Base-by-base conservation (phyloP, 2,329 filamentous ascomycete genomes). In the Aspergillus brunneoviolaceus region DNA sequence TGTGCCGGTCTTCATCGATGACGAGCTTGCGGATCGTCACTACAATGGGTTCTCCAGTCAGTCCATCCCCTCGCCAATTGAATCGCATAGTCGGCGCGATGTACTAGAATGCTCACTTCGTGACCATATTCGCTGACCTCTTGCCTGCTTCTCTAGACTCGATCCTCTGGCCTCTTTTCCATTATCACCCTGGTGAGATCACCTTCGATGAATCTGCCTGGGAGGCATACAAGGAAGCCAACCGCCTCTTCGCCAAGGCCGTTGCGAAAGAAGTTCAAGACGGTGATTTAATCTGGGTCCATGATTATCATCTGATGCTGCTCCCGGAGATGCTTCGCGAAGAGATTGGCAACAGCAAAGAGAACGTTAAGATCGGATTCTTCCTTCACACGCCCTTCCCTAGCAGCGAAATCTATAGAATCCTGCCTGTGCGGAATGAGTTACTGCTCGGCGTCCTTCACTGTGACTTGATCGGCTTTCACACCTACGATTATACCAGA, bases 241-340 rank as follows among this genome's bases (percentile, higher is more conserved):
- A 98, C 78, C 87, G 89, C 51, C 84, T 96, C 7, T 99, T 98
- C 72, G 94, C 95, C 60, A 89, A 94, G 79, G 88, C 90, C 14
- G 89, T 99, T 66, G 87, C 90, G 58, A 88, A 89, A 69, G 91
- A 96, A 69, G 91, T 97, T 11, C 86, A 93, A 75, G 94, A 98
- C 74, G 93, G 92, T 58, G 95, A 99, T 77, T 80, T 97, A 70
- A 89, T 99, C 70, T 99, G 95, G 95, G 91, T 99, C 5, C 95
- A 99, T 76, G 95, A 99, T 77, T 99, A 98, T 79, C 95, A 99
- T 77, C 82, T 98, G 63, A 98, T 98, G 93, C 87, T 99, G 21
- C 85, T 99, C 35, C 95, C 95, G 33, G 87, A 94, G 72, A 96
- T 98, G 92, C 84, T 99, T 60, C 91, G 95, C 63, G 90, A 96